Percentiles rank a stretch among this genome's conserved stretches.
Evolutionary conservation across 2,329 filamentous ascomycete species (phyloP).

Genomic region (Neopestalotiopsis sp.): DNA sequence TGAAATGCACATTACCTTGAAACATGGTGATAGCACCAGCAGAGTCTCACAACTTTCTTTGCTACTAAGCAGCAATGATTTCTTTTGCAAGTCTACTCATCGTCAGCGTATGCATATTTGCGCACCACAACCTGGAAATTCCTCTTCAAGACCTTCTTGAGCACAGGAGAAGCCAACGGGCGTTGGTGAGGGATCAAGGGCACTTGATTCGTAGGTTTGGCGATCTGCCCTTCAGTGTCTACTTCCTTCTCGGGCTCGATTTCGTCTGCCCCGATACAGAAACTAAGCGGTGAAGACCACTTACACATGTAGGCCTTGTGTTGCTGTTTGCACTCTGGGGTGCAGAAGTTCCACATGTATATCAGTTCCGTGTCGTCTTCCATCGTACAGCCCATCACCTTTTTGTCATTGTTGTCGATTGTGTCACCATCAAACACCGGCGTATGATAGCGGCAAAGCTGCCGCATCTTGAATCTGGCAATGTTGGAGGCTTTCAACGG

Average conservation of each 20-base stretch:
- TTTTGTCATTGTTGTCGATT: not conserved
- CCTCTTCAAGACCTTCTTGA: too few relatives aligned
- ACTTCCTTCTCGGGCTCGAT: not conserved
- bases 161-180: too few relatives aligned
- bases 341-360: not conserved
- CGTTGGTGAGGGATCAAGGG: too few relatives aligned
- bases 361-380: not conserved
- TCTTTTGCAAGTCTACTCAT: too few relatives aligned
- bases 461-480: slow-evolving; percentile 41
- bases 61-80: too few relatives aligned
- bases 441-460: not conserved
- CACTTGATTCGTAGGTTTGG: too few relatives aligned
- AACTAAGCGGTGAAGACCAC: not conserved
- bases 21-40: too few relatives aligned
- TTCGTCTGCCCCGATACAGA: not conserved
- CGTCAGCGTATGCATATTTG: too few relatives aligned
- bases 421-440: not conserved
- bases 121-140: too few relatives aligned
- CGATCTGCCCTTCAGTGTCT: not conserved
- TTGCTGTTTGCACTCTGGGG: not conserved
- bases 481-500: slow-evolving; percentile 70
- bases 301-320: not conserved
- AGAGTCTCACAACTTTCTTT: too few relatives aligned
- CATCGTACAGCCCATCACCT: too few relatives aligned
- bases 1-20: too few relatives aligned